phyloP scores from a whole-genome alignment of 257 asterid species.

The Solanum sejunctum region DNA sequence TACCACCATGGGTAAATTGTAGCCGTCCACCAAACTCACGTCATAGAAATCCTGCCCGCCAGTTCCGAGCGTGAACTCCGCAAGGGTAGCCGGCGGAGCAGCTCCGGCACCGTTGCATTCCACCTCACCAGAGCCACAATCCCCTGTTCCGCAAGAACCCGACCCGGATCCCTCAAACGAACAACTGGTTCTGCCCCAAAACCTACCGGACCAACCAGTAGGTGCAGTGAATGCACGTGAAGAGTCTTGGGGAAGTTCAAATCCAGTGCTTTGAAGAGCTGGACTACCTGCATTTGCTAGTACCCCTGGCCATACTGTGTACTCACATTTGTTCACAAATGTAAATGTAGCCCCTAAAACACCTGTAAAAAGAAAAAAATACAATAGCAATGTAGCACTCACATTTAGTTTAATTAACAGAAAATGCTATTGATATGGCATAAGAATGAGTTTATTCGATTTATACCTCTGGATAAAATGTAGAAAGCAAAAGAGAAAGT shows the following conservation, averaged over 20 bases:
- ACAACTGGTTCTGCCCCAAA: constrained; percentile 89
- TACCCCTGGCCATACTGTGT: constrained; percentile 91
- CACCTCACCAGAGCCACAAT: constrained; percentile 69
- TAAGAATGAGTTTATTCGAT: neutral
- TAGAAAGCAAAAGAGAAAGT: constrained; percentile 24
- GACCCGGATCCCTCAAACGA: constrained; percentile 44
- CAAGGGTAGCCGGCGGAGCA: constrained; percentile 85
- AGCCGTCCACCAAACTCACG: constrained; percentile 93
- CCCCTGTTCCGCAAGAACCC: constrained; percentile 64
- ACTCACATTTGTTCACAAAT: constrained; percentile 68
- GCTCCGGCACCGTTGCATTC: constrained; percentile 91
- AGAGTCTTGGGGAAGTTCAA: constrained; percentile 58
- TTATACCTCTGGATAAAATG: constrained; percentile 38
- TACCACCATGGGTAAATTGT: constrained; percentile 69
- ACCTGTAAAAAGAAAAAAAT: constrained; percentile 15
- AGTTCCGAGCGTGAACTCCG: constrained; percentile 74
- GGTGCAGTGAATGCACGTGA: constrained; percentile 64
- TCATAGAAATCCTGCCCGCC: constrained; percentile 76
- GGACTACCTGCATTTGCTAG: constrained; percentile 86
- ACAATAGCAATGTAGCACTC: neutral
- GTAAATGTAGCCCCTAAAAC: constrained; percentile 73
- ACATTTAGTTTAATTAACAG: too few relatives aligned
- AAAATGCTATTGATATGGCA: neutral
- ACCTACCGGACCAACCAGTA: constrained; percentile 92
- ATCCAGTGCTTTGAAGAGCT: constrained; percentile 64